Conservation (phyloP, 2,329 filamentous ascomycete species). For the Fusarium xyrophilum region DNA sequence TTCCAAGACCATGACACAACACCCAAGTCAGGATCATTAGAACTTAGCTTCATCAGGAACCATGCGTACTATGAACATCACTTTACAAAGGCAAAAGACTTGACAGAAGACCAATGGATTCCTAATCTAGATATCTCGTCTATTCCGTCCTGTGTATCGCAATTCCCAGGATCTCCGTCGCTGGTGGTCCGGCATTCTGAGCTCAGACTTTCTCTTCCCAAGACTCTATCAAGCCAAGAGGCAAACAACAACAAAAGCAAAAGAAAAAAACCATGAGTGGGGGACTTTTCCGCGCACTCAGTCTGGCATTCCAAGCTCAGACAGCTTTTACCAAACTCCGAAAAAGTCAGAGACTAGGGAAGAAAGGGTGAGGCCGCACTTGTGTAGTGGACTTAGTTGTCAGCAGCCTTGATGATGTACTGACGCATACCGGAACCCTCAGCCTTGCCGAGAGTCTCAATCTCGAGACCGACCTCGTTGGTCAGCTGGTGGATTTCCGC, state of each 20-base stretch:
- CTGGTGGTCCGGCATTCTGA: neutral
- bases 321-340: neutral
- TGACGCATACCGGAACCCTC: constrained; percentile 33
- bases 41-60: rapidly evolving
- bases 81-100: rapidly evolving
- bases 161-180: neutral
- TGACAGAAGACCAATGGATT: neutral
- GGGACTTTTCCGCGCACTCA: neutral
- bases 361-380: rapidly evolving
- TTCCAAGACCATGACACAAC: neutral
- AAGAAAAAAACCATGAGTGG: neutral
- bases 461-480: constrained; percentile 11
- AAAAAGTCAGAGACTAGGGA: neutral
- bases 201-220: neutral
- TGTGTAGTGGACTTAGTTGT: neutral
- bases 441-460: constrained; percentile 35
- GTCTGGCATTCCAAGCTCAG: constrained; percentile 2
- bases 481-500: constrained; percentile 18
- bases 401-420: constrained; percentile 8
- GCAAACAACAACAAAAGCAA: neutral
- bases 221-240: neutral
- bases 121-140: neutral
- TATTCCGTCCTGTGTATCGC: neutral
- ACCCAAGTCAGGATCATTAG: rapidly evolving
- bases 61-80: rapidly evolving